phyloP scores from a whole-genome alignment of 495 filamentous ascomycete genomes.

The Trichodelitschia bisporula region DNA sequence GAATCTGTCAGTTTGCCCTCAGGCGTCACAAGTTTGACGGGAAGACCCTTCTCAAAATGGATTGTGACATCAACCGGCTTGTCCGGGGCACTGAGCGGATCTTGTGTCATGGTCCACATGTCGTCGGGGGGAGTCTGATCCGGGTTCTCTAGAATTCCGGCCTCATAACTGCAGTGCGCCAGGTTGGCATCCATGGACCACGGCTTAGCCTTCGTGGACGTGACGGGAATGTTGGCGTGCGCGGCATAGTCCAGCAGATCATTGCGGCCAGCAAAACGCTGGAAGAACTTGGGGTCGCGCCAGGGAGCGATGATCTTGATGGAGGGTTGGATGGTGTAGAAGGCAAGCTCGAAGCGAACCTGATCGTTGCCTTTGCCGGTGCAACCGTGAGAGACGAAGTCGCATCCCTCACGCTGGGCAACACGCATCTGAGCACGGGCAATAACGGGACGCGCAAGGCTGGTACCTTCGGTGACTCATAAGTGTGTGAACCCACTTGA shows the following conservation, averaged over 20 bases:
- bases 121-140: constrained; percentile 40
- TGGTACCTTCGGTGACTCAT: too few relatives aligned
- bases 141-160: constrained; percentile 55
- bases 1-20: constrained; percentile 37
- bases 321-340: constrained; percentile 35
- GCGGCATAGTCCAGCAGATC: constrained; percentile 75
- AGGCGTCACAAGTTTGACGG: constrained; percentile 38
- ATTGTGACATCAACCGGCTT: constrained; percentile 53
- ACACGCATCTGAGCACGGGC: constrained; percentile 57
- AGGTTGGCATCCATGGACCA: constrained; percentile 80
- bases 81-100: constrained; percentile 53
- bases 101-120: constrained; percentile 67
- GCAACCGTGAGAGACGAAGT: constrained; percentile 52
- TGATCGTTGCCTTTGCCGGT: constrained; percentile 78
- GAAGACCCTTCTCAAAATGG: constrained; percentile 67
- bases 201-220: constrained; percentile 65
- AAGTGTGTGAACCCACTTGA: too few relatives aligned
- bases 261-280: constrained; percentile 58
- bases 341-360: constrained; percentile 65
- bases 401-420: constrained; percentile 41
- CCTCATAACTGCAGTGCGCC: constrained; percentile 80
- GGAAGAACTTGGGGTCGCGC: constrained; percentile 63
- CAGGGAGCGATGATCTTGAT: constrained; percentile 82
- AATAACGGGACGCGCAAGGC: constrained; percentile 71
- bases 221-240: constrained; percentile 58